Base-by-base conservation (phyloP, 2,329 filamentous ascomycete species). In the Thelonectria rubi region DNA sequence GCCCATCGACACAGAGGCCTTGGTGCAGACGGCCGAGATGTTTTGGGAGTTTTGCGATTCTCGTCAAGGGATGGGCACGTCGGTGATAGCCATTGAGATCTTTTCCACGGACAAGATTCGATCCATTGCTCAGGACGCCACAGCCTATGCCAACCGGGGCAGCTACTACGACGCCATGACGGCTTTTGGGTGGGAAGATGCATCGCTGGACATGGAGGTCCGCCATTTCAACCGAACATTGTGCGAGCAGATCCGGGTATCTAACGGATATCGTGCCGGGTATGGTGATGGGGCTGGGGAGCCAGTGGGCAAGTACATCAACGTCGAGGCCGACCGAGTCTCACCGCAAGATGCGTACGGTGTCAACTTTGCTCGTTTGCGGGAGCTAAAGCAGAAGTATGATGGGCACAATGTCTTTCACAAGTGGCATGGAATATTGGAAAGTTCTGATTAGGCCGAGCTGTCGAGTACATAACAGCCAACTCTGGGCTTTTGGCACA, bases 101-200 rank as follows among this genome's bases (percentile, higher is more conserved):
- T 76, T 78, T 21, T 76, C 81, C 18, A 77, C 78, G 55, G 67
- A 71, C 3, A 78, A 80, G 65, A 72, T 80, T 21, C 72, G 74
- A 1, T 66, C 73, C n/a, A 72, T 81, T 5, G 66, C 73, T 0
- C 64, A 73, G 1, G 62, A 72, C 2, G 75, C 73, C 1, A 84
- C 78, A 6, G 78, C 82, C 0, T 82, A 81, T 58, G 78, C 80
- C 3, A 81, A 79, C 62, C 76, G 82, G 5, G 80, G 79, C 8
- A 68, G 69, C 6, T 79, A 80, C 39, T 80, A 80, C 62, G 81
- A 84, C 49, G 77, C 77, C 1, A 72, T 79, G 53, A 74, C 79
- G 2, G 67, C 69, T 6, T 73, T 80, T 30, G 73, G 76, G 11
- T 83, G 81, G 81, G 73, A 74, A 1, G 74, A 79, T 39, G 39